Percentiles rank a stretch among this genome's conserved stretches.
phyloP scores from a whole-genome alignment of 2,329 filamentous ascomycete genomes.

The Beauveria brongniartii region DNA sequence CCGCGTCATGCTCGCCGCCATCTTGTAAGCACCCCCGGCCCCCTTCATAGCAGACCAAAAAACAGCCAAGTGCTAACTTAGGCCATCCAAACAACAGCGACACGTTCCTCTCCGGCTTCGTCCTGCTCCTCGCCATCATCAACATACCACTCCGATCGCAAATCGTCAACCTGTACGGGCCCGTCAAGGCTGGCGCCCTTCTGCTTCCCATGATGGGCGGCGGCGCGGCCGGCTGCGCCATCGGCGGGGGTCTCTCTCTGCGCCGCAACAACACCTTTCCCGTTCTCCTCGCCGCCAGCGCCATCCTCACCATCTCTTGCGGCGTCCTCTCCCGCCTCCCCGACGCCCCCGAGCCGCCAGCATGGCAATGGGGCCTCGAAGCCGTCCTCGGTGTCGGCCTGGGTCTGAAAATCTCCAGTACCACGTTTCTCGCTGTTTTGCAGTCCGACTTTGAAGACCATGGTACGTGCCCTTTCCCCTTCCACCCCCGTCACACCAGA shows the following conservation, averaged over 20 bases:
- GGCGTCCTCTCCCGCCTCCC: constrained; percentile 14
- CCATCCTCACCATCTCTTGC: constrained; percentile 13
- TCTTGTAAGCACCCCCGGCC: constrained; percentile 2
- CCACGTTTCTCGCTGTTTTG: constrained; percentile 16
- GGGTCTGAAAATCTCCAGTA: constrained; percentile 16
- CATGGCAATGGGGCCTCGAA: constrained; percentile 15
- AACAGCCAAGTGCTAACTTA: not conserved
- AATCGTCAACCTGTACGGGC: constrained; percentile 17
- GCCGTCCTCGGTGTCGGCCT: constrained; percentile 15
- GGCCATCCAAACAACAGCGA: constrained; percentile 5
- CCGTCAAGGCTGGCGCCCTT: constrained; percentile 17
- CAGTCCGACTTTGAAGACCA: constrained; percentile 17
- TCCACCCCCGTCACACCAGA: not conserved
- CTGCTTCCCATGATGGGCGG: constrained; percentile 18
- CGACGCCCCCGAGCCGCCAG: constrained; percentile 7
- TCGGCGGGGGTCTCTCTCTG: constrained; percentile 15
- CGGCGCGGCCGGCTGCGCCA: constrained; percentile 13
- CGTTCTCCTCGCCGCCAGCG: constrained; percentile 14
- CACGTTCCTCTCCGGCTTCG: constrained; percentile 16
- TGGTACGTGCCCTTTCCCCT: constrained; percentile 9
- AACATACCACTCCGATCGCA: constrained; percentile 18
- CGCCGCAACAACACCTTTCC: constrained; percentile 15
- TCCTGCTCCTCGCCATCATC: constrained; percentile 16
- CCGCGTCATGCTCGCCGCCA: constrained; percentile 16
- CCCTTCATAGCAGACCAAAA: not conserved